Evolutionary conservation across 2,329 filamentous ascomycete species (phyloP).

Genomic region (Helotiales sp.): DNA sequence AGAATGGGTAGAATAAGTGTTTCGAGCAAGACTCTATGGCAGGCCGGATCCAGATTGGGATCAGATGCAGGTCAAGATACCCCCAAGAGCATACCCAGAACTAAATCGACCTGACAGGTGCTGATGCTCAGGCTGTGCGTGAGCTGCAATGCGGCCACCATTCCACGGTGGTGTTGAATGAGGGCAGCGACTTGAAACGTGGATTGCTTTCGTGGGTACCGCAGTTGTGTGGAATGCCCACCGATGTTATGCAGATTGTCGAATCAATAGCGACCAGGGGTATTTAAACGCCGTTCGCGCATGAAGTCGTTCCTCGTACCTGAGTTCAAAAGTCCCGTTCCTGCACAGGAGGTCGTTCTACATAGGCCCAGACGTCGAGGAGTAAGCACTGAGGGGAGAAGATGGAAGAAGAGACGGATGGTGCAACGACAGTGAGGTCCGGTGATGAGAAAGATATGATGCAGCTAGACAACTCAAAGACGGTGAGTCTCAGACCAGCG

Average conservation of each 20-base stretch:
- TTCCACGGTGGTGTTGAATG: constrained; percentile 6
- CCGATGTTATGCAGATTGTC: constrained; percentile 23
- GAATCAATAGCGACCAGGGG: constrained; percentile 6
- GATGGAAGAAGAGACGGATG: neutral
- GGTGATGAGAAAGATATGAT: neutral
- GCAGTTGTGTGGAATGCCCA: constrained; percentile 20
- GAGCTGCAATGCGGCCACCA: constrained; percentile 7
- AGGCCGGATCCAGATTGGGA: neutral
- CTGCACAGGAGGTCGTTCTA: neutral
- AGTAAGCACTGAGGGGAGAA: neutral
- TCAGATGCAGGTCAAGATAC: neutral
- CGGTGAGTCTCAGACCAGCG: neutral
- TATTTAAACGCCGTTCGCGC: constrained; percentile 12
- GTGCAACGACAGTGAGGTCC: neutral
- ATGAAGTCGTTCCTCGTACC: constrained; percentile 16
- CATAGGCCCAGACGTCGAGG: neutral
- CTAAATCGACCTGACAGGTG: neutral
- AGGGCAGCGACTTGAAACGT: constrained; percentile 18
- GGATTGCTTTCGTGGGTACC: constrained; percentile 9
- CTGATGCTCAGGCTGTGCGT: neutral
- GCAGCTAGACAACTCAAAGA: neutral
- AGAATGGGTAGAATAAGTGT: neutral
- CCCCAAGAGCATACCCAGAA: neutral
- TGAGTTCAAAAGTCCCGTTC: constrained; percentile 5
- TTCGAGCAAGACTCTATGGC: neutral